Evolutionary conservation across 164 flowering plant species (phyloP).

Genomic region (Stephania yunnanensis): DNA sequence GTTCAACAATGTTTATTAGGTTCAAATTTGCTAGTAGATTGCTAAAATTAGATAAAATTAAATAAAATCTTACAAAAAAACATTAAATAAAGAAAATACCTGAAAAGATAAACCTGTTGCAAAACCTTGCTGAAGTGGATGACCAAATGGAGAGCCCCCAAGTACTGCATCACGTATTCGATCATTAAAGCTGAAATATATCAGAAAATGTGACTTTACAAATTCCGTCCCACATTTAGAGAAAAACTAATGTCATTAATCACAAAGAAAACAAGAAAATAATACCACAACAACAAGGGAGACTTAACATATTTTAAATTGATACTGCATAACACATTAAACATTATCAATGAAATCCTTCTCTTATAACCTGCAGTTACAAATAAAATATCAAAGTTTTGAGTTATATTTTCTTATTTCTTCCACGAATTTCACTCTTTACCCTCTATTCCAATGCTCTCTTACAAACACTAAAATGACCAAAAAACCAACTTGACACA

Average conservation of each 20-base stretch:
- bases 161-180: slow-evolving; percentile 92
- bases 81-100: slow-evolving; percentile 32
- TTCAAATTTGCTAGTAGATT: not conserved
- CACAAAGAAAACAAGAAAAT: not conserved
- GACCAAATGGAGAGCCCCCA: slow-evolving; percentile 98
- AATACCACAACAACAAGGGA: not conserved
- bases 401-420: not conserved
- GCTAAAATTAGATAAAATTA: not conserved
- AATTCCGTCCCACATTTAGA: not conserved
- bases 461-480: not conserved
- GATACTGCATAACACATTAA: not conserved
- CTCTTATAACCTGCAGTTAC: not conserved
- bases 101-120: slow-evolving; percentile 69
- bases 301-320: too few relatives aligned
- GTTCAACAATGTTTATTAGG: not conserved
- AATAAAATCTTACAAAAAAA: not conserved
- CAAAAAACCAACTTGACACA: not conserved
- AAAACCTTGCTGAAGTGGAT: slow-evolving; percentile 93
- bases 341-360: not conserved
- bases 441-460: not conserved
- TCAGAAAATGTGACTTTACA: not conserved
- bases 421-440: not conserved
- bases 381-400: not conserved
- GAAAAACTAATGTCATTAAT: not conserved
- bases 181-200: slow-evolving; percentile 76